These are phyloP conservation scores for Rhizopus microsporus DNA, from an alignment of 371 early-diverging fungal genomes.

Conservation along the genomic window DNA sequence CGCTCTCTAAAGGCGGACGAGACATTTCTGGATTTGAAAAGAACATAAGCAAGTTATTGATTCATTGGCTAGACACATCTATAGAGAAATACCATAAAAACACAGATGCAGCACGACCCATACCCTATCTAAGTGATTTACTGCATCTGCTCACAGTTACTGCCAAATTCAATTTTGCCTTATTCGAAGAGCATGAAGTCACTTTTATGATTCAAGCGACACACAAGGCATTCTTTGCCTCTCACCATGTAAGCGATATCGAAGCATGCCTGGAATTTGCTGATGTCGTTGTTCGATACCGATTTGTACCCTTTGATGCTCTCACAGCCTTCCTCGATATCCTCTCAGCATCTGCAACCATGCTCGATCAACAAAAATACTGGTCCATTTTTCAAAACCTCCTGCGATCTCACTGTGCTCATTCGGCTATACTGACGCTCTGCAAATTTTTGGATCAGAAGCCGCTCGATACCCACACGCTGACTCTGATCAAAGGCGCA, in stretches of 20 bases:
- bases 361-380: slow-evolving; percentile 24
- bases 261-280: slow-evolving; percentile 60
- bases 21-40: slow-evolving; percentile 76
- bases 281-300: slow-evolving; percentile 72
- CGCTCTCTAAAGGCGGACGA: slow-evolving; percentile 69
- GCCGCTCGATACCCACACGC: slow-evolving; percentile 23
- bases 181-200: slow-evolving; percentile 65
- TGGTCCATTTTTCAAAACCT: slow-evolving; percentile 69
- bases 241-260: slow-evolving; percentile 49
- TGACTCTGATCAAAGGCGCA: slow-evolving; percentile 51
- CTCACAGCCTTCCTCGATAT: slow-evolving; percentile 58
- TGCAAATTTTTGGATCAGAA: slow-evolving; percentile 51
- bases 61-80: slow-evolving; percentile 56
- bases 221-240: slow-evolving; percentile 50
- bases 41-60: slow-evolving; percentile 59
- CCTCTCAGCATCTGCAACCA: slow-evolving; percentile 51
- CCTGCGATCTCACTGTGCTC: slow-evolving; percentile 68
- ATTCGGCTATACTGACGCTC: slow-evolving; percentile 60
- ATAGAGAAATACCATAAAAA: slow-evolving; percentile 16
- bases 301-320: slow-evolving; percentile 64
- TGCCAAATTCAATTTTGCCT: slow-evolving; percentile 70
- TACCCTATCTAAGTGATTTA: slow-evolving; percentile 53
- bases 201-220: slow-evolving; percentile 55
- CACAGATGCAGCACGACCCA: slow-evolving; percentile 2
- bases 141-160: slow-evolving; percentile 61